Conservation (phyloP, 306 rosid genomes). For the Cucumis cinereus region DNA sequence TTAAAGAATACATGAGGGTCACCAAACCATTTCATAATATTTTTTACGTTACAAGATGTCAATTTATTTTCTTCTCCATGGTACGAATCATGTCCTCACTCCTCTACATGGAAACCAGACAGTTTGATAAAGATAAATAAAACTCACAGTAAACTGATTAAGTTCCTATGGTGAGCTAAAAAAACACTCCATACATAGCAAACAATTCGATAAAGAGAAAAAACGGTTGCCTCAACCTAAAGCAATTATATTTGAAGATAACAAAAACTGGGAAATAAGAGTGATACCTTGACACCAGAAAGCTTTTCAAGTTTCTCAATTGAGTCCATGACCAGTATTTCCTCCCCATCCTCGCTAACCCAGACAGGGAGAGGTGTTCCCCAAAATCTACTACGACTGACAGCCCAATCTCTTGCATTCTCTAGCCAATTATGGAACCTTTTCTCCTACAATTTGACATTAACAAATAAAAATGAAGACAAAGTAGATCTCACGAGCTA, state of each 20-base stretch:
- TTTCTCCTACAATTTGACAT: slow-evolving; percentile 42
- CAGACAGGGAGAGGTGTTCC: slow-evolving; percentile 95
- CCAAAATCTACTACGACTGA: slow-evolving; percentile 98
- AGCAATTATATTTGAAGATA: not conserved
- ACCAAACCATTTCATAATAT: not conserved
- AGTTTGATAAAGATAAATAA: no score
- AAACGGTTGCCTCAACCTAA: not conserved
- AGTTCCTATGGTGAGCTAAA: not conserved
- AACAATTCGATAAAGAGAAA: not conserved
- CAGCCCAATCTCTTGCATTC: slow-evolving; percentile 99
- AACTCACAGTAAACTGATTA: not conserved
- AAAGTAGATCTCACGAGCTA: not conserved
- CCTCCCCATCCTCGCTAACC: slow-evolving; percentile 88
- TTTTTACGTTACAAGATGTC: not conserved
- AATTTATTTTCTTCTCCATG: not conserved
- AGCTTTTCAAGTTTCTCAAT: slow-evolving; percentile 79
- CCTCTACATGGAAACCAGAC: not conserved
- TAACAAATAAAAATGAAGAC: not conserved
- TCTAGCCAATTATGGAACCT: slow-evolving; percentile 98
- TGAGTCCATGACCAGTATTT: slow-evolving; percentile 62
- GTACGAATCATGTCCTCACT: not conserved
- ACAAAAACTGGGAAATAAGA: slow-evolving; percentile 5
- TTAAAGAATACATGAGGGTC: not conserved
- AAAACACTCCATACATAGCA: not conserved
- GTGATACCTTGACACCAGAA: slow-evolving; percentile 68